These are phyloP conservation scores for Ormosia emarginata DNA, from an alignment of 306 rosid species.

Conservation along the genomic window DNA sequence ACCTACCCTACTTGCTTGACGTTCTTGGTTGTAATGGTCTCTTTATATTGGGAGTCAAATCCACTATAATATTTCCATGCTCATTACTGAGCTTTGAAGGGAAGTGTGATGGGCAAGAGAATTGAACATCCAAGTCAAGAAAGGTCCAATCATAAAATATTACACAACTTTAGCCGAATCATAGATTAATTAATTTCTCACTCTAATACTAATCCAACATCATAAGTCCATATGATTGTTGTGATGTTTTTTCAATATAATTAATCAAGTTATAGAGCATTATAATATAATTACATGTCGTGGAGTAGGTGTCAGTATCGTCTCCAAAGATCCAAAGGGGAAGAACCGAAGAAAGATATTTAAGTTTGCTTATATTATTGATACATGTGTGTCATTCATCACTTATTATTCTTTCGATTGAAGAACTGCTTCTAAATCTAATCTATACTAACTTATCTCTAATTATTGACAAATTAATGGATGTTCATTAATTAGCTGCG, in stretches of 20 bases:
- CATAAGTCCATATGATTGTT: constrained; percentile 7
- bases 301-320: constrained; percentile 44
- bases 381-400: not conserved
- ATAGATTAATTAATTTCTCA: not conserved
- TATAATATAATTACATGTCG: constrained; percentile 2
- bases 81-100: not conserved
- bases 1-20: constrained; percentile 6
- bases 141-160: constrained; percentile 19
- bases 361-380: not conserved
- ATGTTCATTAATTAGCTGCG: not conserved
- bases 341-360: not conserved
- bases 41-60: constrained; percentile 23
- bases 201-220: not conserved
- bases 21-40: not conserved
- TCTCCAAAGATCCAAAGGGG: not conserved
- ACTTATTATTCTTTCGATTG: not conserved
- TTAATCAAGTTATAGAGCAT: constrained; percentile 19
- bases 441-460: not conserved
- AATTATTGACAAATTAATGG: not conserved
- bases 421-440: constrained; percentile 11
- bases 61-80: not conserved
- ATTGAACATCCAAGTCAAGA: not conserved
- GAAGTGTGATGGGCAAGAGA: not conserved
- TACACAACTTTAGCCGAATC: not conserved
- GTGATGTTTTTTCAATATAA: constrained; percentile 7